phyloP scores from a whole-genome alignment of 371 early-diverging fungal genomes.

The Apophysomyces elegans region DNA sequence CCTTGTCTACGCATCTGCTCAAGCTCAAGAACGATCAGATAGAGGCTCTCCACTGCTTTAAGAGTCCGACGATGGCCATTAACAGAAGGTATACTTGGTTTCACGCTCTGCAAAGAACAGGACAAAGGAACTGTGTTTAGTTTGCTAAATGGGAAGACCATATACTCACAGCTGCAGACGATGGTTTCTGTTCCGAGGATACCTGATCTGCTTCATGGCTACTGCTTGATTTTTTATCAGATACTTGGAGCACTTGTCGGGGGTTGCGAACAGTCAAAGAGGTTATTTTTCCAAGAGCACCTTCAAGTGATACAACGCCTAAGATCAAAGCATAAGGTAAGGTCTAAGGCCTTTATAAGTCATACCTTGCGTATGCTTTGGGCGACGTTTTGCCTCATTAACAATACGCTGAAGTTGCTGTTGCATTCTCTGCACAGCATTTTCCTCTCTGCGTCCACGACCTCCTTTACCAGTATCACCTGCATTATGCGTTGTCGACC shows the following conservation, averaged over 20 bases:
- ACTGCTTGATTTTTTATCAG: slow-evolving; percentile 23
- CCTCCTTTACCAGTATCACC: slow-evolving; percentile 21
- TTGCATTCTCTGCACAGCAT: slow-evolving; percentile 80
- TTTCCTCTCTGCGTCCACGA: slow-evolving; percentile 55
- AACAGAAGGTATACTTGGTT: slow-evolving; percentile 18
- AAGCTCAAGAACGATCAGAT: slow-evolving; percentile 72
- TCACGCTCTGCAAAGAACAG: slow-evolving; percentile 3
- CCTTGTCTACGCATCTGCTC: slow-evolving; percentile 83
- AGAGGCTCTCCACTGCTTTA: slow-evolving; percentile 79
- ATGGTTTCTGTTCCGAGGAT: not conserved
- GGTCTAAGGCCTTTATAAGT: not conserved
- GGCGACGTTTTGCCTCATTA: slow-evolving; percentile 86
- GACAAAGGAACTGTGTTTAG: not conserved
- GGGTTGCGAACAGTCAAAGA: slow-evolving; percentile 88
- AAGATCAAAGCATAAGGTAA: slow-evolving; percentile 2
- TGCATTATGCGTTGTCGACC: slow-evolving; percentile 24
- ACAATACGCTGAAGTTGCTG: slow-evolving; percentile 93
- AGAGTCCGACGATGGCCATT: slow-evolving; percentile 66
- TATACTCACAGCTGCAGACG: not conserved
- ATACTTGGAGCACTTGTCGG: slow-evolving; percentile 83
- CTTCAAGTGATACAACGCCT: slow-evolving; percentile 79
- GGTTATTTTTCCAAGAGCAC: slow-evolving; percentile 94
- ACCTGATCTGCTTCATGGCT: not conserved
- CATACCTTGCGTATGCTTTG: slow-evolving; percentile 72
- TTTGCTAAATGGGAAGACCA: not conserved